Base-by-base conservation (phyloP, 106 monocot genomes). In the Dendrobium catenatum region DNA sequence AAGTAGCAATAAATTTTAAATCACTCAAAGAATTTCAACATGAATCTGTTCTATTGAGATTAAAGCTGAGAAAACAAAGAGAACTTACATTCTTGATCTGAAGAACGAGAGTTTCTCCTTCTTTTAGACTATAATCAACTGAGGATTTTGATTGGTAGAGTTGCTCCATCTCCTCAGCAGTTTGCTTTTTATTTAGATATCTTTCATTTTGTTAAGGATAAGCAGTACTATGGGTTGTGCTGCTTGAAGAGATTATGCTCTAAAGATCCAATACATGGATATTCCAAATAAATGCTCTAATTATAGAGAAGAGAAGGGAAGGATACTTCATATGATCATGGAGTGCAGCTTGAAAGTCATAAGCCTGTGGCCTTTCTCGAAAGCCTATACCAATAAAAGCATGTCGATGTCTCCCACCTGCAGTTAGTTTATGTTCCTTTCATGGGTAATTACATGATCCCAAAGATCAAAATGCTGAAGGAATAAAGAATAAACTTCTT, bases 261-360 rank as follows among this genome's bases (percentile, higher is more conserved):
- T 54, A 29, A 73, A 59, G 33, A 75, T 42, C 0, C 41, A n/a
- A 37, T 7, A 70, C 0, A 70, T 37, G 11, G 37, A 70, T 61
- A 42, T 73, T 70, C 70, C 24, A 37, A 70, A 15, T 37, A 3
- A 33, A 70, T 31, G 11, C 13, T 29, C n/a, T 37, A 70, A 18
- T 19, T 20, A 74, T 43, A 42, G 41, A 74, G 43, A 43, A 42
- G 41, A 74, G 43, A 43, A 43, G 74, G 43, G 42, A 83, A 93
- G 94, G 91, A 91, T 98, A 99, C 98, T 95, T 95, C 91, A 99
- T 91, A 79, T 99, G 95, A 80, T 99, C 98, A 87, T 99, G 86
- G 77, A 99, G 91, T 29, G 98, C 91, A 85, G 98, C 98, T 82
- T 99, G 98, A 75, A 99, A 99, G 59, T 99, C 98, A 84, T 99